phyloP scores from a whole-genome alignment of 1,284 basidiomycete genomes.

The Trichosporon ovoides region DNA sequence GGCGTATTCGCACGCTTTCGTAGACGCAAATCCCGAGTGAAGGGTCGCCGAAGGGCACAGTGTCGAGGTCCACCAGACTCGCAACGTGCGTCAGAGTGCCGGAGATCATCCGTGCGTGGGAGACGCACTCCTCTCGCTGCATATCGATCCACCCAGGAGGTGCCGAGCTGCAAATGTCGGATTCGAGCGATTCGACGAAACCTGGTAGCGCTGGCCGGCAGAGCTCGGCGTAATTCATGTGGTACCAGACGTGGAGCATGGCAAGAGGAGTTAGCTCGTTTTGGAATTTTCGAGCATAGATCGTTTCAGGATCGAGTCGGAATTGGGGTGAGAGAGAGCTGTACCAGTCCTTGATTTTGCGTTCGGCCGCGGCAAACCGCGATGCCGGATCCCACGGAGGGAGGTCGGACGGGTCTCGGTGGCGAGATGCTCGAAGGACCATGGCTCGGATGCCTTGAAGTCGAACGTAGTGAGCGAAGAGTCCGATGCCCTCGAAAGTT shows the following conservation, averaged over 20 bases:
- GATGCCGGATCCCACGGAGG: conserved; percentile 18
- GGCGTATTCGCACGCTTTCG: conserved; percentile 18
- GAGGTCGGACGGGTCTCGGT: conserved; percentile 13
- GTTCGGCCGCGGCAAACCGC: conserved; percentile 9
- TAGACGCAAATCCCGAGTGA: conserved; percentile 22
- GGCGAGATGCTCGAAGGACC: conserved; percentile 14
- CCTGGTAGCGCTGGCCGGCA: conserved; percentile 21
- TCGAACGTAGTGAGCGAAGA: conserved; percentile 19
- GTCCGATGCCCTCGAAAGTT: conserved; percentile 13
- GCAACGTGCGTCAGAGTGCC: conserved; percentile 12
- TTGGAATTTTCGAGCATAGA: conserved; percentile 21
- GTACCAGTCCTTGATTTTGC: conserved; percentile 17
- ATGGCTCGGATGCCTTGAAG: conserved; percentile 16
- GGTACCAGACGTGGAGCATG: conserved; percentile 27
- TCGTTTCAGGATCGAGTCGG: conserved; percentile 18
- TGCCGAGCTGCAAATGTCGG: conserved; percentile 7
- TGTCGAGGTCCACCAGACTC: conserved; percentile 18
- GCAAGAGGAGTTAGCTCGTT: conserved; percentile 21
- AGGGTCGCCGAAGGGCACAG: conserved; percentile 17
- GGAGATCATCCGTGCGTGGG: conserved; percentile 15
- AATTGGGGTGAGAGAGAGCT: conserved; percentile 17
- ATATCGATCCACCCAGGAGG: conserved; percentile 19
- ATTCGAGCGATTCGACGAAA: conserved; percentile 16
- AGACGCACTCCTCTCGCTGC: conserved; percentile 13
- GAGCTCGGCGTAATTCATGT: conserved; percentile 20